Percentiles rank a stretch among this genome's conserved stretches.
These are phyloP conservation scores for Fraxinus ornus DNA, from an alignment of 305 asterid species.

Conservation along the genomic window DNA sequence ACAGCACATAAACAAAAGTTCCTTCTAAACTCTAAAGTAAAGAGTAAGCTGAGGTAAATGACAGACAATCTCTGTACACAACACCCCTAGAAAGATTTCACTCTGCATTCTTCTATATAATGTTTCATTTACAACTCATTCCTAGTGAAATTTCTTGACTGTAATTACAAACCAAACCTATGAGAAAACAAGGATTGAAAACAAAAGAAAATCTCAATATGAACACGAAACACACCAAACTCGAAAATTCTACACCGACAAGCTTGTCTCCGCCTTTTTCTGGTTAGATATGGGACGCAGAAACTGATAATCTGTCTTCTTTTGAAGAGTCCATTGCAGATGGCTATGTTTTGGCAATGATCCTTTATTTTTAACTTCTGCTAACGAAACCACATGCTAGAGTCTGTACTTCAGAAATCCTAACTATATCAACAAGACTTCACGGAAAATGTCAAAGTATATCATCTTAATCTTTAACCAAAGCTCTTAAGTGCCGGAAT, in stretches of 20 bases:
- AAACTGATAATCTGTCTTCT: constrained; percentile 1
- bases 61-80: not conserved
- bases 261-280: constrained; percentile 10
- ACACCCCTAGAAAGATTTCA: not conserved
- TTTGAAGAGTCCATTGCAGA: constrained; percentile 9
- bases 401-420: constrained; percentile 26
- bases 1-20: not conserved
- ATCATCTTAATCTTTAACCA: not conserved
- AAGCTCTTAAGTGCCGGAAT: not conserved
- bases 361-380: constrained; percentile 34
- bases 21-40: not conserved
- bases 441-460: not conserved
- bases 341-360: constrained; percentile 7
- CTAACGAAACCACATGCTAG: constrained; percentile 24
- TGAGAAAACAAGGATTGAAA: constrained; percentile 29
- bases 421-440: constrained; percentile 15
- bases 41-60: not conserved
- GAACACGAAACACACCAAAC: constrained; percentile 29
- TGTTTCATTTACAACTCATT: not conserved
- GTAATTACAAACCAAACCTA: constrained; percentile 37
- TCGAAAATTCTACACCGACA: constrained; percentile 18
- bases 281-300: constrained; percentile 24
- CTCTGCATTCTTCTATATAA: not conserved
- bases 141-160: not conserved
- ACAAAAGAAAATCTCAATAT: not conserved